phyloP scores from a whole-genome alignment of 768 basidiomycete genomes.

The Pisolithus marmoratus region DNA sequence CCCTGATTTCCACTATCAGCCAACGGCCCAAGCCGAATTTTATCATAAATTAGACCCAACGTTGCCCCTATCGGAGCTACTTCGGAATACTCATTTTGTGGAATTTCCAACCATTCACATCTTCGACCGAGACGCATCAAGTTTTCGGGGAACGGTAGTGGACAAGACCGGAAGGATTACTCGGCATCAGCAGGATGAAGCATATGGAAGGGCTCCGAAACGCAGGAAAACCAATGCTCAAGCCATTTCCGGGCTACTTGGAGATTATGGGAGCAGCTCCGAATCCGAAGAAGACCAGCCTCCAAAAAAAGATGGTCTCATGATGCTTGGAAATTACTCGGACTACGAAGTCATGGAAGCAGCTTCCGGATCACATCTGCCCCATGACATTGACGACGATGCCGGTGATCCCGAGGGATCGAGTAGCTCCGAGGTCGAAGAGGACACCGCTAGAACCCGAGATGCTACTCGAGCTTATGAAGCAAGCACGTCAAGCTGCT shows the following conservation, averaged over 20 bases:
- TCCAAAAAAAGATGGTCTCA: conserved; percentile 9
- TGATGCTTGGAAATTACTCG: conserved; percentile 20
- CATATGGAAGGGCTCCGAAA: conserved; percentile 37
- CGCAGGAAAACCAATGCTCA: conserved; percentile 52
- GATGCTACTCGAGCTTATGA: conserved; percentile 18
- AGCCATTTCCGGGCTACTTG: conserved; percentile 52
- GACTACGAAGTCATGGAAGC: conserved; percentile 13
- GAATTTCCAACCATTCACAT: conserved; percentile 84
- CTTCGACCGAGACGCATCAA: conserved; percentile 47
- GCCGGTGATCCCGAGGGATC: conserved; percentile 3
- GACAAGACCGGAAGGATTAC: conserved; percentile 43
- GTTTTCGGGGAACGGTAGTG: conserved; percentile 56
- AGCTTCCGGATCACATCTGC: not conserved
- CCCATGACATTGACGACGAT: not conserved
- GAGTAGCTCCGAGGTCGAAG: conserved; percentile 5
- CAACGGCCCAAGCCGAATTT: conserved; percentile 24
- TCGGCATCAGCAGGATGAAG: conserved; percentile 16
- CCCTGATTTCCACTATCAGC: conserved; percentile 20
- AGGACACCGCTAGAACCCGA: conserved; percentile 11
- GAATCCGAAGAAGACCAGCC: conserved; percentile 19
- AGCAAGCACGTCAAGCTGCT: conserved; percentile 15
- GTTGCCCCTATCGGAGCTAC: conserved; percentile 38
- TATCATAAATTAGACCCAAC: conserved; percentile 57
- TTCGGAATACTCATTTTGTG: conserved; percentile 63
- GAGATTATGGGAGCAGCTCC: conserved; percentile 46